Base-by-base conservation (phyloP, 2,329 filamentous ascomycete species). In the Akanthomyces muscarius region DNA sequence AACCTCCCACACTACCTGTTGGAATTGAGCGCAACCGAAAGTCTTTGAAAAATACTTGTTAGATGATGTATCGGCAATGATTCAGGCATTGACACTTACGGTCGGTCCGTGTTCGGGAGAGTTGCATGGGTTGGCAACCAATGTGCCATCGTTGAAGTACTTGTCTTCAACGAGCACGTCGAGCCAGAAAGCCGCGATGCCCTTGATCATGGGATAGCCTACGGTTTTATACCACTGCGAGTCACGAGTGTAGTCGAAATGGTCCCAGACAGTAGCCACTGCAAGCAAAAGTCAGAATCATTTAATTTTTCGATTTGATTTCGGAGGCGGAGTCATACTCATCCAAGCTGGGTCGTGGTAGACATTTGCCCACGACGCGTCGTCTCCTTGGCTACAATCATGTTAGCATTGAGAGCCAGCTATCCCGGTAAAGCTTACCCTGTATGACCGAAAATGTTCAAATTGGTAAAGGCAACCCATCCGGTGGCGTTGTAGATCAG, bases 391-490 rank as follows among this genome's bases (percentile, higher is more conserved):
- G 1, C 69, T 56, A 18, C 4, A 18, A 33, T 13, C 14, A n/a
- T 11, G 25, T 56, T 4, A 56, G 53, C 14, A 21, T 21, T 45
- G 11, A 3, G n/a, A 50, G 5, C 3, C 8, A 21, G 18, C 6
- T 21, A n/a, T n/a, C 30, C 14, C 28, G 13, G 11, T 5, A 44
- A 28, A 33, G 30, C 28, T 33, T 41, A 56, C 53, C 53, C 82
- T 0, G 83, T 84, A 63, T 84, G 80, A 0, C 84, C 84, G 66
- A 84, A 86, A 2, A 84, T 81, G 66, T 87, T 86, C 65, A 84
- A 81, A 68, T 84, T 83, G 63, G 84, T 78, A 65, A 86, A 83
- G 0, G 79, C 75, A 0, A 86, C 80, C 80, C 83, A 87, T 1
- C 85, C 85, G 0, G 75, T 71, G 7, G 79, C 82, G 41, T 78